Percentiles rank a stretch among this genome's conserved stretches.
These are phyloP conservation scores for Beta macrorhiza DNA, from an alignment of 179 eudicot genomes.

Conservation along the genomic window DNA sequence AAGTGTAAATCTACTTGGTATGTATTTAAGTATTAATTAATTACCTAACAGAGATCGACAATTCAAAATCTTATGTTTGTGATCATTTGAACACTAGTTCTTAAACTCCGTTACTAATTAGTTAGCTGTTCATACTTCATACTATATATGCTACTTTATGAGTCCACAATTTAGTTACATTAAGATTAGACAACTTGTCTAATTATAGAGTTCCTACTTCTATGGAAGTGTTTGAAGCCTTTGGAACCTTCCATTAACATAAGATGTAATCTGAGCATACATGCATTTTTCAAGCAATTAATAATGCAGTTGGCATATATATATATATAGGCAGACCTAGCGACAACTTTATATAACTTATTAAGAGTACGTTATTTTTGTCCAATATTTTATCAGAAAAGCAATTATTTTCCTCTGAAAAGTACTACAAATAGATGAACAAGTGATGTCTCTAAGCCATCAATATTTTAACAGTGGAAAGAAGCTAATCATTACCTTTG, in stretches of 20 bases:
- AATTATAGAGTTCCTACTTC: not conserved
- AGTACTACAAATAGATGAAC: conserved; percentile 8
- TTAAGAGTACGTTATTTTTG: not conserved
- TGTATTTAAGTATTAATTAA: too few relatives aligned
- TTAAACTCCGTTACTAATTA: too few relatives aligned
- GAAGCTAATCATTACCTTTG: conserved; percentile 29
- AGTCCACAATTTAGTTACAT: too few relatives aligned
- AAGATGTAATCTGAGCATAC: not conserved
- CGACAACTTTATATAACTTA: conserved; percentile 6
- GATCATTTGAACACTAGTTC: too few relatives aligned
- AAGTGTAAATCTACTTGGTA: too few relatives aligned
- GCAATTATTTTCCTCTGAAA: conserved; percentile 6
- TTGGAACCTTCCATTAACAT: conserved; percentile 6
- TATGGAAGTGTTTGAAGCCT: conserved; percentile 17
- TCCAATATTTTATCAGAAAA: conserved; percentile 2
- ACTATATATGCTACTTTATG: too few relatives aligned
- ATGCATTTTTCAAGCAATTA: not conserved
- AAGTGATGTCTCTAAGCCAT: conserved; percentile 21
- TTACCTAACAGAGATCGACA: too few relatives aligned
- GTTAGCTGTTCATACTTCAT: too few relatives aligned
- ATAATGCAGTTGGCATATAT: conserved; percentile 7
- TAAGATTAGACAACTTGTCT: too few relatives aligned
- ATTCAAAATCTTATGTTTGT: too few relatives aligned
- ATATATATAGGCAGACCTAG: conserved; percentile 1
- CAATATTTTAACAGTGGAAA: conserved; percentile 7